Evolutionary conservation across 2,329 filamentous ascomycete species (phyloP).

Genomic region (Teratosphaeria destructans): DNA sequence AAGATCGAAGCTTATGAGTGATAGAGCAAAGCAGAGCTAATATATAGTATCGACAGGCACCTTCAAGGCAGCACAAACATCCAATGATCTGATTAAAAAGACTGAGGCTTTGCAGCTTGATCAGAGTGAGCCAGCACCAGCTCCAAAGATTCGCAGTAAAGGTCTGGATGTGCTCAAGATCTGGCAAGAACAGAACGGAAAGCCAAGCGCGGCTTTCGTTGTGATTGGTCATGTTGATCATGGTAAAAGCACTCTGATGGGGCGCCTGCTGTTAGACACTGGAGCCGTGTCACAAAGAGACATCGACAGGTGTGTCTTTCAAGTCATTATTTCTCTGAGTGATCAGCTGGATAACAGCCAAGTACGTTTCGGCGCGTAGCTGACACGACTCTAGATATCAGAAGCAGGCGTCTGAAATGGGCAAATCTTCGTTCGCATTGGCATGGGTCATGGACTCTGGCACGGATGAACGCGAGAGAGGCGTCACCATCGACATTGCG

Average conservation of each 20-base stretch:
- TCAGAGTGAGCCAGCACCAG: slow-evolving; percentile 5
- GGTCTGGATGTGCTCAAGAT: slow-evolving; percentile 60
- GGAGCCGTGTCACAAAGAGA: slow-evolving; percentile 81
- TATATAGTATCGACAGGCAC: not conserved
- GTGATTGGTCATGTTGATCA: slow-evolving; percentile 81
- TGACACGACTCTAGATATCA: slow-evolving; percentile 14
- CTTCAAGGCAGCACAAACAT: not conserved
- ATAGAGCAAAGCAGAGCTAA: slow-evolving; percentile 7
- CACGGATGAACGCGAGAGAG: slow-evolving; percentile 75
- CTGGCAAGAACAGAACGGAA: slow-evolving; percentile 17
- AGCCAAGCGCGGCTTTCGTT: slow-evolving; percentile 21
- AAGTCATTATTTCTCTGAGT: not conserved
- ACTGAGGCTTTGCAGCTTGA: slow-evolving; percentile 21
- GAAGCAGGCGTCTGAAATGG: slow-evolving; percentile 80
- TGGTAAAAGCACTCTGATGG: slow-evolving; percentile 96
- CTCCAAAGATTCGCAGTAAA: slow-evolving; percentile 51
- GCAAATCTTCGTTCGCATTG: slow-evolving; percentile 89
- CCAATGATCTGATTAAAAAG: slow-evolving; percentile 19
- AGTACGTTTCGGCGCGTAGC: not conserved
- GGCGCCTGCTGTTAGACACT: slow-evolving; percentile 78
- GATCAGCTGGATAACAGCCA: not conserved
- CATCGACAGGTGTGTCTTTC: slow-evolving; percentile 53
- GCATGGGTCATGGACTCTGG: slow-evolving; percentile 96
- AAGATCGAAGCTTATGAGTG: not conserved
- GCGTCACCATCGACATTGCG: slow-evolving; percentile 94